Conservation (phyloP, 495 filamentous ascomycete genomes). For the Emericellopsis terricola region DNA sequence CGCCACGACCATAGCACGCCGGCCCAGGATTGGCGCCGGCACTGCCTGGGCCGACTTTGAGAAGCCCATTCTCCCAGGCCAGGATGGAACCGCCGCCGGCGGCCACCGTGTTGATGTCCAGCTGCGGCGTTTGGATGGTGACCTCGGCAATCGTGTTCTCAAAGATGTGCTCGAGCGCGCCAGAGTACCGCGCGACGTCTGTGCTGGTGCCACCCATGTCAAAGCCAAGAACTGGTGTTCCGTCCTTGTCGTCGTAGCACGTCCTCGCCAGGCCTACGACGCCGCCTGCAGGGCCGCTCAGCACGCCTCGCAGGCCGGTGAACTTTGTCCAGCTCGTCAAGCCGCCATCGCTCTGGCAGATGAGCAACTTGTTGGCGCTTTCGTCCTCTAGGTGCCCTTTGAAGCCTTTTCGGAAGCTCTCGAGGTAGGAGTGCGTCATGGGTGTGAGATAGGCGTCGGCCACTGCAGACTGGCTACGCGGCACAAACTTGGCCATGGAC, state of each 20-base stretch:
- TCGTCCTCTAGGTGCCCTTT: conserved; percentile 41
- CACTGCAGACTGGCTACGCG: conserved; percentile 19
- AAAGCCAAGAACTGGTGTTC: conserved; percentile 84
- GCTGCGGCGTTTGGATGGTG: conserved; percentile 82
- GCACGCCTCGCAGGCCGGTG: conserved; percentile 55
- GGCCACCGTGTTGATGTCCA: conserved; percentile 96
- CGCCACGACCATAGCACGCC: conserved; percentile 87
- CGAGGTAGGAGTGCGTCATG: conserved; percentile 16
- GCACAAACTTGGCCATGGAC: conserved; percentile 49
- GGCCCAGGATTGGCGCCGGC: conserved; percentile 87
- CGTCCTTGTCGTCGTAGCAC: conserved; percentile 70
- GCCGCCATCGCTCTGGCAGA: conserved; percentile 75
- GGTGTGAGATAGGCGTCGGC: conserved; percentile 5
- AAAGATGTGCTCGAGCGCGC: conserved; percentile 89
- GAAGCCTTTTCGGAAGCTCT: conserved; percentile 57
- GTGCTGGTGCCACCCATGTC: conserved; percentile 93
- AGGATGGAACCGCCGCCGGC: conserved; percentile 88
- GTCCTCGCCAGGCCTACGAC: conserved; percentile 91
- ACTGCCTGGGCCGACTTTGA: conserved; percentile 86
- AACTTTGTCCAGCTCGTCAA: conserved; percentile 59
- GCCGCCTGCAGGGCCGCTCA: conserved; percentile 64
- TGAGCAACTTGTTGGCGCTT: conserved; percentile 50
- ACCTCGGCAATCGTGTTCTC: conserved; percentile 93
- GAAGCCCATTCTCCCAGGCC: conserved; percentile 80
- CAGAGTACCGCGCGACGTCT: conserved; percentile 85